Base-by-base conservation (phyloP, 1,284 basidiomycete species). In the Ustilago lituana region DNA sequence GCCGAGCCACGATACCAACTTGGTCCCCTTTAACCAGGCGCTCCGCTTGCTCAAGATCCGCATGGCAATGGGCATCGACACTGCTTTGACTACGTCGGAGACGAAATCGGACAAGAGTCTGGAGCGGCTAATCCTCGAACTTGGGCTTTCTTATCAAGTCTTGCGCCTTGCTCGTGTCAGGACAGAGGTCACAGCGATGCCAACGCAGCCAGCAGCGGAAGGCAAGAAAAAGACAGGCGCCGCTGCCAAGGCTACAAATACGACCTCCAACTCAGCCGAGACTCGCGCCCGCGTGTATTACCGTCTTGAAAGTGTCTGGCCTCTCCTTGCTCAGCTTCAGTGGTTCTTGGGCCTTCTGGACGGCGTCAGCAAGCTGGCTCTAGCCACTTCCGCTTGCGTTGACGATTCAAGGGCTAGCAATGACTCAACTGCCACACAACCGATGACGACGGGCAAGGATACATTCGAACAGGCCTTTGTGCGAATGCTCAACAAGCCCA, bases 11-110 rank as follows among this genome's bases (percentile, higher is more conserved):
- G 62, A 65, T 35, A 51, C 62, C 17, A 65, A 65, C 32, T 54
- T 51, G 35, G 50, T 58, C 23, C 56, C 54, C 6, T 53, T 71
- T 23, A 46, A 51, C 17, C 68, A 71, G 8, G 54, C 54, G 24
- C 54, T 71, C 27, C 54, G 63, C 6, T 48, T 72, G 37, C 56
- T 72, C n/a, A 51, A 68, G 54, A 52, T 59, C n/a, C 63, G 68
- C 11, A 65, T 61, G 53, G 52, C 43, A 4, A 61, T 58, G 40
- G 47, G 48, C n/a, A n/a, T 19, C 11, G 24, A 17, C 3, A 20
- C 24, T 9, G n/a, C 27, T 7, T 29, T 12, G 27, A 29, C 12
- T 6, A 29, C 12, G 27, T 12, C 27, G 12, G 12, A 27, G 1
- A 10, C 33, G 11, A 24, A 45, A 15, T 8, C 50, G 2, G n/a